Conservation (phyloP, 768 basidiomycete species). For the Pisolithus microcarpus region DNA sequence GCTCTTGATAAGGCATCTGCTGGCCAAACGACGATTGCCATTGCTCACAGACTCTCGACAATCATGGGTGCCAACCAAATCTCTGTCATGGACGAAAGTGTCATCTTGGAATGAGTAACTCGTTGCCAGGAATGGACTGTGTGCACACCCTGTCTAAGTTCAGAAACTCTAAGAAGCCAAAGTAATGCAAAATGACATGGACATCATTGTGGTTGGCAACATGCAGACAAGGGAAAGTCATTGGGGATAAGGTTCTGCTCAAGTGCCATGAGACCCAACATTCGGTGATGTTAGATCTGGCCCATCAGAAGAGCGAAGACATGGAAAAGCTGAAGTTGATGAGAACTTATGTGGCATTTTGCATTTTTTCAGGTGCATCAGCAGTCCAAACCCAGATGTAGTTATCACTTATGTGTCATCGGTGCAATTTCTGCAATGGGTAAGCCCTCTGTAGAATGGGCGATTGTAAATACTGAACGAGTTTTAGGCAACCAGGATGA, state of each 20-base stretch:
- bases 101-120: slow-evolving; percentile 58
- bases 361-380: slow-evolving; percentile 69
- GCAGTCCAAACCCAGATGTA: slow-evolving; percentile 47
- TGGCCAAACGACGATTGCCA: slow-evolving; percentile 75
- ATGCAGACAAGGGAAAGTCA: slow-evolving; percentile 44
- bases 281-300: slow-evolving; percentile 64
- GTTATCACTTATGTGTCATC: slow-evolving; percentile 50
- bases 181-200: slow-evolving; percentile 23
- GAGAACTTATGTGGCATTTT: slow-evolving; percentile 38
- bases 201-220: slow-evolving; percentile 11
- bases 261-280: slow-evolving; percentile 32
- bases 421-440: slow-evolving; percentile 51
- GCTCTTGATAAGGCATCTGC: slow-evolving; percentile 79
- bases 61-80: slow-evolving; percentile 81
- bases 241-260: slow-evolving; percentile 56
- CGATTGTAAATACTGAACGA: not conserved
- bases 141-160: slow-evolving; percentile 67
- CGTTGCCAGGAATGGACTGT: slow-evolving; percentile 52
- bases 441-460: slow-evolving; percentile 6
- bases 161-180: slow-evolving; percentile 65
- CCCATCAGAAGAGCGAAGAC: slow-evolving; percentile 41
- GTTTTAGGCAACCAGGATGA: slow-evolving; percentile 42
- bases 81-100: slow-evolving; percentile 85
- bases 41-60: slow-evolving; percentile 74
- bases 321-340: slow-evolving; percentile 23